Percentiles rank a stretch among this genome's conserved stretches.
Evolutionary conservation across 495 filamentous ascomycete species (phyloP).

Genomic region (Viridothelium virens): DNA sequence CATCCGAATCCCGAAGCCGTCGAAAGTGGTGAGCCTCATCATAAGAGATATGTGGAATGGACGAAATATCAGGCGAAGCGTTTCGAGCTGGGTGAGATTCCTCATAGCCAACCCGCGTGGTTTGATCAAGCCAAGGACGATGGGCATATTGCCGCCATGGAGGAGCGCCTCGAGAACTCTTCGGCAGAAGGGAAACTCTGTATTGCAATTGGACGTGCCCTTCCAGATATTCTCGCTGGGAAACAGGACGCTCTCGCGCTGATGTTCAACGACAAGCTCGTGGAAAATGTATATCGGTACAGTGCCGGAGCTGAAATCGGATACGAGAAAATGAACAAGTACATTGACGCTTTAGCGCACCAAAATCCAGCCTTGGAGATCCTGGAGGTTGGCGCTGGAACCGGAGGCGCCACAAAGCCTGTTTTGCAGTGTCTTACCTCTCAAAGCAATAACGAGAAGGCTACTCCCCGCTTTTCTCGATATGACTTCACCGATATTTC

Average conservation of each 20-base stretch:
- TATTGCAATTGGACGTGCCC: slow-evolving; percentile 6
- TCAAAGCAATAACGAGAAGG: not conserved
- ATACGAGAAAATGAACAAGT: not conserved
- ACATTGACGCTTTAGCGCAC: slow-evolving; percentile 5
- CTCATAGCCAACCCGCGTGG: not conserved
- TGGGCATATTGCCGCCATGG: slow-evolving; percentile 1
- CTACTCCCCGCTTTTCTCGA: not conserved
- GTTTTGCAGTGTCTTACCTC: slow-evolving; percentile 9
- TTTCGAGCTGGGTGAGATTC: not conserved
- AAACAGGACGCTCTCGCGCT: slow-evolving; percentile 15
- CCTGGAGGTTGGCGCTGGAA: slow-evolving; percentile 26
- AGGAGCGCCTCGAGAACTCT: not conserved
- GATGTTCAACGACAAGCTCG: slow-evolving; percentile 17
- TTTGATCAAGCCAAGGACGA: not conserved
- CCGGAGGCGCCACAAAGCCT: slow-evolving; percentile 18
- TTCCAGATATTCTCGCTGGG: slow-evolving; percentile 9
- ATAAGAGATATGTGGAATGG: not conserved
- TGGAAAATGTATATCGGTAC: slow-evolving; percentile 16
- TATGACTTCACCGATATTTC: slow-evolving; percentile 26
- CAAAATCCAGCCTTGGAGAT: slow-evolving; percentile 20
- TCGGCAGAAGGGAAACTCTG: slow-evolving; percentile 8
- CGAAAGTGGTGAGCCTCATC: not conserved
- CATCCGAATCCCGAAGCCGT: not conserved
- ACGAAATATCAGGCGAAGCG: not conserved
- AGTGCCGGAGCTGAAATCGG: not conserved